Evolutionary conservation across 495 filamentous ascomycete genomes (phyloP).

Genomic region (Bacidia rubella): DNA sequence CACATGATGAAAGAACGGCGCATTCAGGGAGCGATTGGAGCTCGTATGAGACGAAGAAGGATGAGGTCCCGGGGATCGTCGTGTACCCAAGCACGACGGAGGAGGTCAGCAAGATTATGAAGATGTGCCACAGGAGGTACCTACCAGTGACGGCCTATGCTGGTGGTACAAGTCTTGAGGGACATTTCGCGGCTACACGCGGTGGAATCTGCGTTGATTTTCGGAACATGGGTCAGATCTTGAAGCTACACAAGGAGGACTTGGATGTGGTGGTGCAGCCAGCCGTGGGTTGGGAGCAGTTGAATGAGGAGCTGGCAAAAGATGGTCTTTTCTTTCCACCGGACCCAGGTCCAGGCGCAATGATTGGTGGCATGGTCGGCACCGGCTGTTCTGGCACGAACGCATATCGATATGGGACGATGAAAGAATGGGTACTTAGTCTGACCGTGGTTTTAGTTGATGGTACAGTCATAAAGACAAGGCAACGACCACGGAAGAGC

Average conservation of each 20-base stretch:
- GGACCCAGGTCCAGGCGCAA: slow-evolving; percentile 58
- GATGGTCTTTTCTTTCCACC: slow-evolving; percentile 70
- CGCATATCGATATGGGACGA: slow-evolving; percentile 68
- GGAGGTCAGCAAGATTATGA: slow-evolving; percentile 60
- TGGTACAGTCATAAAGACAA: slow-evolving; percentile 65
- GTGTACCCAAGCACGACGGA: slow-evolving; percentile 53
- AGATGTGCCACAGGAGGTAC: slow-evolving; percentile 52
- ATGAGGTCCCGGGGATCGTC: slow-evolving; percentile 43
- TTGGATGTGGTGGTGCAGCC: slow-evolving; percentile 75
- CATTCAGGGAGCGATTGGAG: slow-evolving; percentile 87
- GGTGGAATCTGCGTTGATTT: slow-evolving; percentile 73
- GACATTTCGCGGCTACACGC: slow-evolving; percentile 60
- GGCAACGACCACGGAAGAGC: slow-evolving; percentile 60
- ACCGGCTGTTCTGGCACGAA: slow-evolving; percentile 73
- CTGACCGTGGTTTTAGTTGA: slow-evolving; percentile 69
- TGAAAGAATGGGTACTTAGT: slow-evolving; percentile 80
- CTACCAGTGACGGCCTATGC: slow-evolving; percentile 68
- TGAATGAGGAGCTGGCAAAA: slow-evolving; percentile 58
- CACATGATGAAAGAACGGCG: slow-evolving; percentile 45
- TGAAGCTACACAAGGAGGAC: slow-evolving; percentile 57
- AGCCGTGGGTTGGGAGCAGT: slow-evolving; percentile 62
- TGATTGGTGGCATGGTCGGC: slow-evolving; percentile 64
- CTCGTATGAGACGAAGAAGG: slow-evolving; percentile 47
- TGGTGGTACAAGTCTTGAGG: slow-evolving; percentile 69
- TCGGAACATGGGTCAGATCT: slow-evolving; percentile 57